Evolutionary conservation across 2,329 filamentous ascomycete species (phyloP).

Genomic region (Emergomyces orientalis): DNA sequence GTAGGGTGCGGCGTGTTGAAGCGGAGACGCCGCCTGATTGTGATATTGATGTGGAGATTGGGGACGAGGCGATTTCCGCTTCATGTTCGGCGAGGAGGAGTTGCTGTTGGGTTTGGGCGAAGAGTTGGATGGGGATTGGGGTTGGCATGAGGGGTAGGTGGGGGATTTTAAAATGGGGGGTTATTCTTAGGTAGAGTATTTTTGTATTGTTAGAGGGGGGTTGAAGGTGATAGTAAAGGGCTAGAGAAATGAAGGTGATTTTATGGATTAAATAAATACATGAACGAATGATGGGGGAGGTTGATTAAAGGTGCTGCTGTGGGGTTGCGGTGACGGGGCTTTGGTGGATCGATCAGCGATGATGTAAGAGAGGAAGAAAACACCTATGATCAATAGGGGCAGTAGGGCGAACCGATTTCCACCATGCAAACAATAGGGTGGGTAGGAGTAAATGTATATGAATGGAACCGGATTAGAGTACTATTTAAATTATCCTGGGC

Average conservation of each 20-base stretch:
- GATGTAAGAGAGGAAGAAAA: not conserved
- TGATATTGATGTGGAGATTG: conserved; percentile 28
- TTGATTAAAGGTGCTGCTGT: not conserved
- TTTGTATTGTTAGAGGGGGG: not conserved
- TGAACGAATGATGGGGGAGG: not conserved
- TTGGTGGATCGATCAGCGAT: too few species aligned
- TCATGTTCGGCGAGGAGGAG: conserved; percentile 38
- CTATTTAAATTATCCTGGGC: not conserved
- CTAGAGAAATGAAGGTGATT: not conserved
- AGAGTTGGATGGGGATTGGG: conserved; percentile 30
- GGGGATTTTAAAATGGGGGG: not conserved
- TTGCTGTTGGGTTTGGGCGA: conserved; percentile 35
- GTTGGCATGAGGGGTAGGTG: not conserved
- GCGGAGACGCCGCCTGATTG: conserved; percentile 34
- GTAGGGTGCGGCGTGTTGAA: conserved; percentile 35
- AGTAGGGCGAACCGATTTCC: too few species aligned
- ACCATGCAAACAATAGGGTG: not conserved
- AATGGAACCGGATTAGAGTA: not conserved
- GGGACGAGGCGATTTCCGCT: conserved; percentile 36
- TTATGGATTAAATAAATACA: not conserved
- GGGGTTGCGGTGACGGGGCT: too few species aligned
- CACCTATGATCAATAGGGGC: too few species aligned
- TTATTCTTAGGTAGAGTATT: not conserved
- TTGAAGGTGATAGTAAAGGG: not conserved
- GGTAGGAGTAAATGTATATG: not conserved